Conservation (phyloP, 805 yeast species). For the Candida maris region DNA sequence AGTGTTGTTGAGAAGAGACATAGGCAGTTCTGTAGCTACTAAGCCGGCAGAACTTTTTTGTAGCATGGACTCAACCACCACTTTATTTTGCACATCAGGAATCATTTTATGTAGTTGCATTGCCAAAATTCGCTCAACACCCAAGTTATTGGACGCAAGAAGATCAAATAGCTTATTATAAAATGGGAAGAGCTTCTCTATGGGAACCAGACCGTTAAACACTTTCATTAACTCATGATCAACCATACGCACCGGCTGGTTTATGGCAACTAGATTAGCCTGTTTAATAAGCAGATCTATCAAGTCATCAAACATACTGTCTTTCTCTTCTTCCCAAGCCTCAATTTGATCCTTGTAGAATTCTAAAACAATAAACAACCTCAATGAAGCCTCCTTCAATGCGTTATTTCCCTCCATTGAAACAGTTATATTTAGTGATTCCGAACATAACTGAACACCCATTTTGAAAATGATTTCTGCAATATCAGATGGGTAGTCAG, state of each 20-base stretch:
- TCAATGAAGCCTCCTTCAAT: constrained; percentile 45
- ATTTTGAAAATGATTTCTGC: constrained; percentile 33
- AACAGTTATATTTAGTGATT: constrained; percentile 40
- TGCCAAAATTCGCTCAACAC: constrained; percentile 44
- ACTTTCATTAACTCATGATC: constrained; percentile 31
- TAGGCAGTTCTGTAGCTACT: constrained; percentile 37
- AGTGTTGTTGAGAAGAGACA: constrained; percentile 35
- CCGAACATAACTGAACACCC: constrained; percentile 37
- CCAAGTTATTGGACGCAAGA: constrained; percentile 24
- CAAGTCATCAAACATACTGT: constrained; percentile 39
- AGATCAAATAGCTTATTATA: constrained; percentile 36
- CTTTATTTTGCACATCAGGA: constrained; percentile 48
- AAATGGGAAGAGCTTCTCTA: constrained; percentile 30
- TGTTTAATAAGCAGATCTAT: constrained; percentile 37
- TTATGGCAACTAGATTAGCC: constrained; percentile 7
- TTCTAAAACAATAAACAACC: constrained; percentile 35
- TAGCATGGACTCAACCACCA: constrained; percentile 60
- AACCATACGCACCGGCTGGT: constrained; percentile 34
- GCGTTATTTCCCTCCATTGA: constrained; percentile 30
- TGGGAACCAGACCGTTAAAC: constrained; percentile 24
- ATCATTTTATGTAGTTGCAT: constrained; percentile 39
- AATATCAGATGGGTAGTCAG: constrained; percentile 28
- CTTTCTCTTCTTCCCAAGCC: constrained; percentile 32
- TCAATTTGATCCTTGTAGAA: constrained; percentile 29
- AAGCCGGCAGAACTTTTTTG: constrained; percentile 34